A percentile compares a stretch with the other conserved stretches of the same genome.
Evolutionary conservation across 768 basidiomycete species (phyloP).

Genomic region (Russula sp.): DNA sequence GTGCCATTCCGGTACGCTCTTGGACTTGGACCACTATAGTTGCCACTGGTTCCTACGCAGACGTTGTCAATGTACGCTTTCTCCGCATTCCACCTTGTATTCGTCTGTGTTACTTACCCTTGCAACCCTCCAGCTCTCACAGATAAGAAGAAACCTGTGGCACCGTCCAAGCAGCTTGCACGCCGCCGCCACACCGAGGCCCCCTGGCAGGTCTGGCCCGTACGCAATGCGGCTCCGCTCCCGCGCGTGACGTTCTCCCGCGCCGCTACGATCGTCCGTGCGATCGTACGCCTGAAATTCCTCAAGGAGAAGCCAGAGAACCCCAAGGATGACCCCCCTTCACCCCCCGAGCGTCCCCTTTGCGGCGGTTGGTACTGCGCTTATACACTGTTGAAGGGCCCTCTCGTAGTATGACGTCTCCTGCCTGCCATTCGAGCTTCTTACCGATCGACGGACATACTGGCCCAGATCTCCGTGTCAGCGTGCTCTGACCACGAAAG

Average conservation of each 20-base stretch:
- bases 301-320: background rate
- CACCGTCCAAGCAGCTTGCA: background rate
- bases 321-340: too few relatives aligned
- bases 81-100: background rate
- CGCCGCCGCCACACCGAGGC: conserved; percentile 4
- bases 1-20: conserved; percentile 23
- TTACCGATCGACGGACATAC: background rate
- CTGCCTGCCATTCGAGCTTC: background rate
- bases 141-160: background rate
- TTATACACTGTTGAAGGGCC: background rate
- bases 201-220: background rate
- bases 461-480: conserved; percentile 14
- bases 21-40: conserved; percentile 24
- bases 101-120: background rate
- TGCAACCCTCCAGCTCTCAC: background rate
- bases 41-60: conserved; percentile 12
- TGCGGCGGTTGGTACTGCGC: background rate
- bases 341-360: background rate
- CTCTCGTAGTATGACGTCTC: conserved; percentile 5
- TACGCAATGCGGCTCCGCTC: background rate
- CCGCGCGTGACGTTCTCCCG: background rate
- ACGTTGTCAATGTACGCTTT: conserved; percentile 1
- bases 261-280: background rate
- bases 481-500: conserved; percentile 8
- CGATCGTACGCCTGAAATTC: background rate